phyloP scores from a whole-genome alignment of 1,139 yeast species.

The Diutina rugosa region DNA sequence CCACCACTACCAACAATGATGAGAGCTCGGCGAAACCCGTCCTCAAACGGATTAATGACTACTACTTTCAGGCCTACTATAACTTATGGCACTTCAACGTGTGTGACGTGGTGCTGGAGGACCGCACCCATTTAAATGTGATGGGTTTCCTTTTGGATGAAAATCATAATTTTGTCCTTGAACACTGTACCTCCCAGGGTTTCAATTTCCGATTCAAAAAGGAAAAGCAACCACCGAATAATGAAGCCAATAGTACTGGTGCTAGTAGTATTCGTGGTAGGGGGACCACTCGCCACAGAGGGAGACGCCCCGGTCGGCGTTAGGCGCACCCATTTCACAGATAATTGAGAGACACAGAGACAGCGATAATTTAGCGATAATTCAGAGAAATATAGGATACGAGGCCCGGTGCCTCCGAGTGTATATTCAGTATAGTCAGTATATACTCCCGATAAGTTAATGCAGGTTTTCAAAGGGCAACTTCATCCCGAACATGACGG shows the following conservation, averaged over 20 bases:
- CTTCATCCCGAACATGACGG: constrained; percentile 2
- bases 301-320: no score
- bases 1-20: no score
- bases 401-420: not conserved
- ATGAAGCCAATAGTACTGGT: no score
- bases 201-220: not conserved
- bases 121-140: not conserved
- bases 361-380: no score
- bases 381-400: no score
- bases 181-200: not conserved
- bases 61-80: constrained; percentile 50
- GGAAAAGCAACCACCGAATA: no score
- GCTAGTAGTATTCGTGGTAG: no score
- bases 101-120: constrained; percentile 30
- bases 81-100: constrained; percentile 71
- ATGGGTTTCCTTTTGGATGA: not conserved
- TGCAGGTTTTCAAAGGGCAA: constrained; percentile 2
- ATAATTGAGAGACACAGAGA: no score
- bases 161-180: not conserved
- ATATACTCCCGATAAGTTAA: not conserved
- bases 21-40: constrained; percentile 15
- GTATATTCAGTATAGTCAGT: not conserved
- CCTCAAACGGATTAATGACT: constrained; percentile 32
- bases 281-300: no score
- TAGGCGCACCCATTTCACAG: no score